Evolutionary conservation across 345 rosid species (phyloP), one percentile per base, ranked within the genome.

Genomic region (Corymbia maculata): DNA sequence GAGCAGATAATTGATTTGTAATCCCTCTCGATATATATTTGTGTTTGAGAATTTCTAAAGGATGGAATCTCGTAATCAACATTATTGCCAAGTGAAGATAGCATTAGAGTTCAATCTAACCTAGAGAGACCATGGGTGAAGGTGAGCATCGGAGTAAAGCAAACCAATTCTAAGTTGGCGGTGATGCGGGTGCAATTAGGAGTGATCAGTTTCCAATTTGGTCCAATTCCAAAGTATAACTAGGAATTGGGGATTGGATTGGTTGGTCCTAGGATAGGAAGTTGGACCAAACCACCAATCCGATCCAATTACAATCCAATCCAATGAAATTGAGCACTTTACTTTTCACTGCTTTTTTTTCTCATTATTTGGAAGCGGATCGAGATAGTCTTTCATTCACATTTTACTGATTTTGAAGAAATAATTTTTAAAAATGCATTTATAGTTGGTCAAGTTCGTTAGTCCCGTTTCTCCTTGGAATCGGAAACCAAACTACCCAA

Each of bases 171-270:
- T 3, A 7, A 59, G 66, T 59, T 59, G 66, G 30, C n/a, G 11
- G 24, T 26, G 66, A 26, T 59, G 66, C 4, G 42, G 42, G 42
- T 36, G 24, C 7, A 3, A 6, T 7, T 53, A 3, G 10, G 59
- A 24, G 59, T 53, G 59, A 8, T 53, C 4, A 4, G 42, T 36
- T 36, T 4, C 42, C 42, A 36, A 36, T 36, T 36, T 36, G 42
- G 2, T 4, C 5, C 5, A 0, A 0, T 22, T 55, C 21, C 61
- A 55, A 22, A 12, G 21, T 55, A 5, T 26, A 55, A 55, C 1
- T 0, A 8, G 0, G 28, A 55, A 55, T 1, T 1, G 42, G 42
- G 28, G 1, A 55, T 1, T 0, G 2, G 24, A 12, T 0, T 0
- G 2, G 22, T 22, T 55, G 61, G 61, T 55, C 61, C 5, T 55